Evolutionary conservation across 202 grass and related monocot genomes (phyloP).

Genomic region (Eragrostis tef): DNA sequence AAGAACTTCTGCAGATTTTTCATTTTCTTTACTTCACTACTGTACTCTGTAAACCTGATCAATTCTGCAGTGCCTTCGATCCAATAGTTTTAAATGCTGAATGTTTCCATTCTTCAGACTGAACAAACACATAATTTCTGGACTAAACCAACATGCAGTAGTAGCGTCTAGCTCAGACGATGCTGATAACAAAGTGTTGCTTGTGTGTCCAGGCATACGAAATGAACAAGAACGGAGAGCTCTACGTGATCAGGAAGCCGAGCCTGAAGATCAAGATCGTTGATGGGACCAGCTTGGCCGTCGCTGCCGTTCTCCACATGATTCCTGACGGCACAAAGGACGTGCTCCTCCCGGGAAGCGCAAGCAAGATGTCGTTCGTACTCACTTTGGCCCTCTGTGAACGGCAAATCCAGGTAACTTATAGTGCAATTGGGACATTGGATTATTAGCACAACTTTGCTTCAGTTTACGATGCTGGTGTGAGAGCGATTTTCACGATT

Average conservation of each 20-base stretch:
- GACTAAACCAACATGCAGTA: too few species aligned
- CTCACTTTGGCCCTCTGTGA: constrained; percentile 58
- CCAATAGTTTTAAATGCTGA: too few species aligned
- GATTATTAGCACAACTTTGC: too few species aligned
- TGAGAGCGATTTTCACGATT: too few species aligned
- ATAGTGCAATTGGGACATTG: too few species aligned
- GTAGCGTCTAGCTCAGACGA: not conserved
- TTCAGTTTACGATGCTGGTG: too few species aligned
- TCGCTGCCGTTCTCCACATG: constrained; percentile 63
- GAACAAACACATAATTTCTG: not conserved
- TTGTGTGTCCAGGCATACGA: constrained; percentile 49
- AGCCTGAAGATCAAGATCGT: constrained; percentile 64
- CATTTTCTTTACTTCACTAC: too few species aligned
- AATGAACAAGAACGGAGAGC: constrained; percentile 66
- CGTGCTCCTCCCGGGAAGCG: constrained; percentile 66
- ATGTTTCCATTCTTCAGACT: not conserved
- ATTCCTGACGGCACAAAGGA: constrained; percentile 51
- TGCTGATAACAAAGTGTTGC: not conserved
- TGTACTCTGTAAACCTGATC: too few species aligned
- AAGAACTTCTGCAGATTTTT: too few species aligned
- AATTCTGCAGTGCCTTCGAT: too few species aligned
- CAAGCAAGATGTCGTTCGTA: constrained; percentile 53
- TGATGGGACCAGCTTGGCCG: constrained; percentile 72
- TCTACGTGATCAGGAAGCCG: constrained; percentile 66
- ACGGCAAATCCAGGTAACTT: constrained; percentile 51